A percentile compares a stretch with the other conserved stretches of the same genome.
Conservation (phyloP, 2,329 filamentous ascomycete species). For the Penicillium griseofulvum region DNA sequence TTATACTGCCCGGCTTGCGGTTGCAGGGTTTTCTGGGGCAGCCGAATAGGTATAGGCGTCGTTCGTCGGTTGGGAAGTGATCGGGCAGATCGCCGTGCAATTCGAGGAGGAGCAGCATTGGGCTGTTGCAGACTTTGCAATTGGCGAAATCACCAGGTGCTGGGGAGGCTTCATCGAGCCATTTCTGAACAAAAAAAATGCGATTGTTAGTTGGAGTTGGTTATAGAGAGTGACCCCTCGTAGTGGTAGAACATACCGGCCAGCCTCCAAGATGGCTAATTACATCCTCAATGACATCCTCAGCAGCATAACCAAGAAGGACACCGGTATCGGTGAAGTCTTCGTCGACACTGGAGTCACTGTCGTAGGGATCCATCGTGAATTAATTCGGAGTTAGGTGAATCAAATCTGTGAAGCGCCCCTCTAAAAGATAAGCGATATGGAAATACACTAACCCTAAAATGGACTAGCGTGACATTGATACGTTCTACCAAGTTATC, state of each 20-base stretch:
- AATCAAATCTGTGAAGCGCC: slow-evolving; percentile 11
- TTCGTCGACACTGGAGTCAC: slow-evolving; percentile 69
- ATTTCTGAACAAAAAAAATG: slow-evolving; percentile 59
- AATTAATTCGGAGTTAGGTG: slow-evolving; percentile 2
- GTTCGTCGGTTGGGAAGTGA: slow-evolving; percentile 79
- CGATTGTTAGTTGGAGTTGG: slow-evolving; percentile 14
- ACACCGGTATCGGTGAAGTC: slow-evolving; percentile 68
- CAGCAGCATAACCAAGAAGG: slow-evolving; percentile 82
- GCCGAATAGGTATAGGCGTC: slow-evolving; percentile 81
- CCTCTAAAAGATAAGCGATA: slow-evolving; percentile 30
- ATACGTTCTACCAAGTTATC: not conserved
- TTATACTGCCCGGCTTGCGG: slow-evolving; percentile 76
- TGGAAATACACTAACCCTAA: slow-evolving; percentile 3
- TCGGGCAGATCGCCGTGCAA: slow-evolving; percentile 88
- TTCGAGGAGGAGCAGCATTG: slow-evolving; percentile 83
- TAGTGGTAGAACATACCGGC: slow-evolving; percentile 61
- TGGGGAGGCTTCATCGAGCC: slow-evolving; percentile 70
- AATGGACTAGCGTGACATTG: not conserved
- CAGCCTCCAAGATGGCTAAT: slow-evolving; percentile 85
- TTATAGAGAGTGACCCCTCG: not conserved
- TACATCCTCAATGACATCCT: slow-evolving; percentile 73
- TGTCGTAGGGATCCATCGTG: slow-evolving; percentile 75
- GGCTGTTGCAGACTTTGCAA: slow-evolving; percentile 81
- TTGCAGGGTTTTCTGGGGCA: slow-evolving; percentile 77
- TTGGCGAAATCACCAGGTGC: slow-evolving; percentile 75